Base-by-base conservation (phyloP, 768 basidiomycete species). In the Agrocybe praecox region DNA sequence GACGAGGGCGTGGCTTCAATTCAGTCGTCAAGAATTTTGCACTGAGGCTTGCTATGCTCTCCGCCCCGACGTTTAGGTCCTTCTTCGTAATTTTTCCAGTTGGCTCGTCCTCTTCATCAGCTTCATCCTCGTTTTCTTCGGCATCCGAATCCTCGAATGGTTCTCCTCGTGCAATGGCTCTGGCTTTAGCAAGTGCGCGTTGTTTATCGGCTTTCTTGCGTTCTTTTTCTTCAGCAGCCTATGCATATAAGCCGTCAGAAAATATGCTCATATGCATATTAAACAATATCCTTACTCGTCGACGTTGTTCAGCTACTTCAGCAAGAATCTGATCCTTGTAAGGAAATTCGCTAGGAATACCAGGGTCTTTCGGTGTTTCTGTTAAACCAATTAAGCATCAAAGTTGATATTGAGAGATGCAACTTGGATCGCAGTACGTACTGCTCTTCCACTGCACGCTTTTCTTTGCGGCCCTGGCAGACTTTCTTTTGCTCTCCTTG, bases 251-350 rank as follows among this genome's bases (percentile, higher is more conserved):
- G 23, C 21, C 17, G 40, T 60, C 34, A 64, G 43, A 32, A 49
- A 29, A 21, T 6, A 9, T 18, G 11, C 32, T 7, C 43, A 23
- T n/a, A 59, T 0, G 18, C 23, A 44, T 5, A 44, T 24, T 47
- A 3, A 6, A 44, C 1, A 56, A 23, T 18, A 26, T 12, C 71
- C 82, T 65, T 65, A 94, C 94, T 60, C 79, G 72, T 65, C 90
- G 80, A 59, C 94, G 86, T 67, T 92, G 82, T 64, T 91, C 90
- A 45, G 88, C 88, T 50, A 96, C 82, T 66, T 98, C 95, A 5
- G 94, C 95, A 24, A 98, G 77, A 60, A 98, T 89, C 72, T 94
- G 88, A 65, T 96, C 95, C 74, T 96, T 98, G 80, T 88, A 95
- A 4, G 93, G 94, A 74, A 94, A 94, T 57, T 86, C 87, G 72